phyloP scores from a whole-genome alignment of 75 land plant species.

The Pinus taeda region DNA sequence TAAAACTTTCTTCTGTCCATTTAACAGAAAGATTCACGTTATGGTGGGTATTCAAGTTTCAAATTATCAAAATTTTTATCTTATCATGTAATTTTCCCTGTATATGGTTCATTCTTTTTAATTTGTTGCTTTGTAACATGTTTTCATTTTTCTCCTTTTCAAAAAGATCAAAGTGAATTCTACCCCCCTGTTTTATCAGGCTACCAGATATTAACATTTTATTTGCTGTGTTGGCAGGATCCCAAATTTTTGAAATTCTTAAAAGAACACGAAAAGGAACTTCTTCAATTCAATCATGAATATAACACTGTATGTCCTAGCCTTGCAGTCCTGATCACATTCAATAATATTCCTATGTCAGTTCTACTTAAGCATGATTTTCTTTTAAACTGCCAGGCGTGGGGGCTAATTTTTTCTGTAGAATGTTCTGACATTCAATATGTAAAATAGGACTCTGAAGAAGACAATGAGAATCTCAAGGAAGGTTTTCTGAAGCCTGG shows the following conservation, averaged over 20 bases:
- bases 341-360: not conserved
- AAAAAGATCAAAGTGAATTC: too few relatives aligned
- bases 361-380: not conserved
- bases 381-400: not conserved
- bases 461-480: conserved; percentile 32
- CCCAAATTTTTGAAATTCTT: conserved; percentile 71
- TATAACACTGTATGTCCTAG: conserved; percentile 14
- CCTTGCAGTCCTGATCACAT: not conserved
- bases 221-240: conserved; percentile 46
- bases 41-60: too few relatives aligned
- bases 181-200: too few relatives aligned
- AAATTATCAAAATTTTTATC: too few relatives aligned
- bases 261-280: conserved; percentile 49
- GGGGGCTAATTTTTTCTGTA: not conserved
- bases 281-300: conserved; percentile 31
- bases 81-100: not conserved
- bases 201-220: not conserved
- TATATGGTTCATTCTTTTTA: not conserved
- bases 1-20: too few relatives aligned
- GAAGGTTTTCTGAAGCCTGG: conserved; percentile 10
- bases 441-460: conserved; percentile 36
- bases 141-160: too few relatives aligned
- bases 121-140: too few relatives aligned
- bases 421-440: not conserved
- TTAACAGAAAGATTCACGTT: too few relatives aligned